Conservation (phyloP, 805 yeast genomes). For the Blastobotrys attinorum region DNA sequence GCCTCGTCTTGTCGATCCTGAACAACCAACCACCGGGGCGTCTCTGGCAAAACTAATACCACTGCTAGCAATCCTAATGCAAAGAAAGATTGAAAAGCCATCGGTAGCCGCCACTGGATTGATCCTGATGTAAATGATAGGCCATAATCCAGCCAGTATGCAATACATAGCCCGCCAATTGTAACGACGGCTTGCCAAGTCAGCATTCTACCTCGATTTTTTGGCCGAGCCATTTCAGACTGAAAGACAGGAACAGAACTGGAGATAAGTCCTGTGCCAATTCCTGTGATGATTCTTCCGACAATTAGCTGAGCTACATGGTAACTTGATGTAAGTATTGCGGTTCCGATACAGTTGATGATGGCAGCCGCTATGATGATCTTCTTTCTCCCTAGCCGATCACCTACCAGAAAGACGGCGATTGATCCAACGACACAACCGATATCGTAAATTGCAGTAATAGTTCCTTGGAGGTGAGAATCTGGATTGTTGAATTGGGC, state of each 20-base stretch:
- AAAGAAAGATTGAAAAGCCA: conserved; percentile 8
- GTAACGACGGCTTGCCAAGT: conserved; percentile 5
- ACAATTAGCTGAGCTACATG: conserved; percentile 21
- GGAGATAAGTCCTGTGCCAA: conserved; percentile 68
- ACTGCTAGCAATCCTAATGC: conserved; percentile 35
- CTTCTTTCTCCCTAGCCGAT: conserved; percentile 37
- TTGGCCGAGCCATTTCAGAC: conserved; percentile 58
- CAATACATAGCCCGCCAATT: conserved; percentile 21
- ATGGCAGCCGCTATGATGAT: conserved; percentile 40
- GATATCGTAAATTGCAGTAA: conserved; percentile 31
- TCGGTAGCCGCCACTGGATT: conserved; percentile 8
- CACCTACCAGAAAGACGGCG: conserved; percentile 40
- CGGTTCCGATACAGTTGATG: conserved; percentile 40
- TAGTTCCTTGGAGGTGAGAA: conserved; percentile 8
- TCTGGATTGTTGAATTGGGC: conserved; percentile 3
- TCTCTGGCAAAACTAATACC: conserved; percentile 55
- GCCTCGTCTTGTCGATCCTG: conserved; percentile 72
- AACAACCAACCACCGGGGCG: conserved; percentile 81
- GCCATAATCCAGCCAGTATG: conserved; percentile 20
- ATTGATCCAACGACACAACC: conserved; percentile 42
- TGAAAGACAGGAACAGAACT: conserved; percentile 79
- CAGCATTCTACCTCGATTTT: conserved; percentile 42
- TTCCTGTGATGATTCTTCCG: conserved; percentile 62
- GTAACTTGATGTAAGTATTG: conserved; percentile 33
- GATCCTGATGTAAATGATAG: not conserved